phyloP scores from a whole-genome alignment of 805 yeast species.

The Candida ovalis region DNA sequence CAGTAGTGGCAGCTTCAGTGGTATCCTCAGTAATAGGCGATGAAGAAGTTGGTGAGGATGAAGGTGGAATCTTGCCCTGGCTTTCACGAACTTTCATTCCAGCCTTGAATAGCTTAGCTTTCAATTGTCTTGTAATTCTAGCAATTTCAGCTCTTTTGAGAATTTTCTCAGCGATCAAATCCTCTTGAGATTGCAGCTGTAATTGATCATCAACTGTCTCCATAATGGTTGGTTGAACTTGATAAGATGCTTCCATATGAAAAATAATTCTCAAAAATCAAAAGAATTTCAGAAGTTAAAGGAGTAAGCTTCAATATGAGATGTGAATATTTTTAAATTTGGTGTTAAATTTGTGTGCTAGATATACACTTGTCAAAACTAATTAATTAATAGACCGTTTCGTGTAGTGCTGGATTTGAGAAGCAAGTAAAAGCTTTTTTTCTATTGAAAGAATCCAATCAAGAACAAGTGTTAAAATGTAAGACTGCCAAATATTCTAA shows the following conservation, averaged over 20 bases:
- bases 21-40: slow-evolving; percentile 7
- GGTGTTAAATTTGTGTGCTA: no score
- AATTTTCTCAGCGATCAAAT: slow-evolving; percentile 40
- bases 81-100: slow-evolving; percentile 35
- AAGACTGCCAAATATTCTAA: no score
- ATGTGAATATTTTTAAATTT: no score
- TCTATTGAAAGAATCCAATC: no score
- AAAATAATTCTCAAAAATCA: neutral
- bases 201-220: neutral
- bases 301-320: no score
- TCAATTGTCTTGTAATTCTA: slow-evolving; percentile 41
- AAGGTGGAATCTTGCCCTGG: slow-evolving; percentile 15
- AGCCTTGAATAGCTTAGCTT: slow-evolving; percentile 39
- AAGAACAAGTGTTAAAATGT: no score
- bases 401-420: no score
- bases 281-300: no score
- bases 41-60: slow-evolving; percentile 16
- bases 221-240: neutral
- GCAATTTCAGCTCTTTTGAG: slow-evolving; percentile 44
- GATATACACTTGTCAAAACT: no score
- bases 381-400: no score
- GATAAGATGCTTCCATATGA: neutral
- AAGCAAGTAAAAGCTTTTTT: no score
- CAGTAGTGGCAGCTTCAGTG: neutral
- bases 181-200: slow-evolving; percentile 27